These are phyloP conservation scores for Cordyceps cateniannulata DNA, from an alignment of 2,329 filamentous ascomycete genomes.

Conservation along the genomic window DNA sequence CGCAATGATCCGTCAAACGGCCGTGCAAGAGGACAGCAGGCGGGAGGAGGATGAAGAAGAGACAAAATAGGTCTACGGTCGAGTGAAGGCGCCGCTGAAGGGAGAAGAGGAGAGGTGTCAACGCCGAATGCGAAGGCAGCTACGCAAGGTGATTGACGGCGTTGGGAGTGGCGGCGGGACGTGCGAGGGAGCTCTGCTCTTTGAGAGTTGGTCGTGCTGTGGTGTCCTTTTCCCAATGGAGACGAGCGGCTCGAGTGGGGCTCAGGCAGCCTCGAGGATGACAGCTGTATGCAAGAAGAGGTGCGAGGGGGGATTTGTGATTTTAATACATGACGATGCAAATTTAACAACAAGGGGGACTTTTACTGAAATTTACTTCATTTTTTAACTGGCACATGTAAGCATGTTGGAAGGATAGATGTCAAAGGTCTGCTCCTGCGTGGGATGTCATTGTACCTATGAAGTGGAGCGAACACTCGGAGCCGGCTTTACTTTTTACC, in stretches of 20 bases:
- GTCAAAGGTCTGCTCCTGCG: too few species aligned
- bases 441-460: neutral
- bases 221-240: constrained; percentile 12
- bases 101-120: neutral
- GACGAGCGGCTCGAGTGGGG: constrained; percentile 8
- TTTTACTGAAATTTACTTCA: too few species aligned
- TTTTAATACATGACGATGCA: neutral
- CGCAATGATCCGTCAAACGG: constrained; percentile 8
- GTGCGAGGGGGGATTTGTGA: neutral
- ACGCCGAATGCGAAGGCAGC: constrained; percentile 11
- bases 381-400: too few species aligned
- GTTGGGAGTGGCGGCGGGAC: constrained; percentile 10
- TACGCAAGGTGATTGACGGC: constrained; percentile 4
- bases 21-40: neutral
- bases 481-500: constrained; percentile 12
- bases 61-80: neutral
- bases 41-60: neutral
- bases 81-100: neutral
- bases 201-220: constrained; percentile 9
- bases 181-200: constrained; percentile 9
- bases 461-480: neutral
- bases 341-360: neutral
- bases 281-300: neutral
- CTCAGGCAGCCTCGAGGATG: neutral
- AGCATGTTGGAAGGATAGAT: too few species aligned